Conservation (phyloP, 1,139 yeast species). For the Sugiyamaella neomexicana region DNA sequence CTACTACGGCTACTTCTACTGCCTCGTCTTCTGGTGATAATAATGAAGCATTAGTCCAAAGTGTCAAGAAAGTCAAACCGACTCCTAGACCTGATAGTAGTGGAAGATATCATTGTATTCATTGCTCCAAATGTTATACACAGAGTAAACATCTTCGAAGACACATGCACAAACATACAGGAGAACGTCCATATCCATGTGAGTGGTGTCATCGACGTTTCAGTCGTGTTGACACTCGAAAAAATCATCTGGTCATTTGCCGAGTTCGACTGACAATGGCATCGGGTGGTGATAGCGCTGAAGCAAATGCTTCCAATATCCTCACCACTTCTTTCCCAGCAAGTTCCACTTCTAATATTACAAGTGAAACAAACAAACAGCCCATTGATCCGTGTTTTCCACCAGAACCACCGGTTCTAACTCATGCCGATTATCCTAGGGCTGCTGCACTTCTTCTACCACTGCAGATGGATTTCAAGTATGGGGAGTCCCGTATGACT, state of each 20-base stretch:
- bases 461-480: not conserved
- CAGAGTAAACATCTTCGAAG: constrained; percentile 40
- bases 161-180: constrained; percentile 38
- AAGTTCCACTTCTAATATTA: not conserved
- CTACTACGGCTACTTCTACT: too few relatives aligned
- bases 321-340: not conserved
- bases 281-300: not conserved
- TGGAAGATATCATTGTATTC: constrained; percentile 36
- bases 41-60: constrained; percentile 3
- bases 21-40: too few relatives aligned
- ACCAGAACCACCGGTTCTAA: not conserved
- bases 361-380: too few relatives aligned
- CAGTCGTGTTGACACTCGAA: constrained; percentile 36
- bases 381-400: not conserved
- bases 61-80: constrained; percentile 14
- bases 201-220: constrained; percentile 32
- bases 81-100: constrained; percentile 22
- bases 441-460: not conserved
- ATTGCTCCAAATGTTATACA: constrained; percentile 35
- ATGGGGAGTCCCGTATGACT: too few relatives aligned
- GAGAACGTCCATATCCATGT: constrained; percentile 36
- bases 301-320: constrained; percentile 9
- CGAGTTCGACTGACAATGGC: constrained; percentile 5
- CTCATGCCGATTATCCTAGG: not conserved
- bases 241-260: constrained; percentile 33